A percentile compares a stretch with the other conserved stretches of the same genome.
These are phyloP conservation scores for Solanum medicagineum DNA, from an alignment of 257 asterid species.

Conservation along the genomic window DNA sequence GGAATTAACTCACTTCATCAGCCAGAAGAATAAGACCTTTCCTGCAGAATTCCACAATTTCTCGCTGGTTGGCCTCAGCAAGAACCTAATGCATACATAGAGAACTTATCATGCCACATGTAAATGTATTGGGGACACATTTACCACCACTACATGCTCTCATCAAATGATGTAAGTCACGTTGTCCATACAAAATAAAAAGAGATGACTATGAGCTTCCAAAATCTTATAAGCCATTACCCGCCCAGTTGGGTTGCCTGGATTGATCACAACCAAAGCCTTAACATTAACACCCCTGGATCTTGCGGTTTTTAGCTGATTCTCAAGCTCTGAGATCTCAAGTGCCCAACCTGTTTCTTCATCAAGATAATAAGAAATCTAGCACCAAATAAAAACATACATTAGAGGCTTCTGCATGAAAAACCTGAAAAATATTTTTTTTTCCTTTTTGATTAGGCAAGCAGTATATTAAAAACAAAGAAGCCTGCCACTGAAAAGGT, in stretches of 20 bases:
- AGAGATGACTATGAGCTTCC: background rate
- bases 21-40: conserved; percentile 92
- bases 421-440: background rate
- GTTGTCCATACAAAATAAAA: background rate
- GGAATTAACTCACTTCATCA: conserved; percentile 60
- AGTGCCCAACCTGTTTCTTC: conserved; percentile 97
- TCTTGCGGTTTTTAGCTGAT: conserved; percentile 68
- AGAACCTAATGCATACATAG: conserved; percentile 26
- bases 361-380: conserved; percentile 95
- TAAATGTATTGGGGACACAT: background rate
- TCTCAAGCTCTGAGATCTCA: conserved; percentile 70
- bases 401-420: background rate
- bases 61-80: conserved; percentile 49
- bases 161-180: background rate
- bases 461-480: background rate
- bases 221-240: conserved; percentile 11
- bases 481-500: background rate
- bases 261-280: conserved; percentile 94
- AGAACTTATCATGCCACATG: background rate
- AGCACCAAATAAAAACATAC: background rate
- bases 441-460: background rate
- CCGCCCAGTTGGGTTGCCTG: conserved; percentile 99
- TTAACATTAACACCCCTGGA: conserved; percentile 60
- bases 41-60: conserved; percentile 93
- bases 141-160: background rate